These are phyloP conservation scores for Tuber microsphaerosporum DNA, from an alignment of 495 filamentous ascomycete species.

Conservation along the genomic window DNA sequence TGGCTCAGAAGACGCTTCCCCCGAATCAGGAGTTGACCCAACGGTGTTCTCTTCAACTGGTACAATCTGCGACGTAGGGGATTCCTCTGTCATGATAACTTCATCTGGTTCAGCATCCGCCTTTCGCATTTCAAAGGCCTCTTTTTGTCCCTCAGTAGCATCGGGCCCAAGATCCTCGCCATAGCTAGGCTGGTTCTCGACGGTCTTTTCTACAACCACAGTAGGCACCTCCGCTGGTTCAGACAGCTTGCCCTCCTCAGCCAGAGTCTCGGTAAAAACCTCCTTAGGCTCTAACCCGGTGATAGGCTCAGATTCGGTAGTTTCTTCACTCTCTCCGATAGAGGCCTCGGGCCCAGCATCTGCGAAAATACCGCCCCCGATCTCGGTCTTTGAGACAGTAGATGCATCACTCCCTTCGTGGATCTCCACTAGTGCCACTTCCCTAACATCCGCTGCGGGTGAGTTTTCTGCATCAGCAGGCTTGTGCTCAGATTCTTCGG, in stretches of 20 bases:
- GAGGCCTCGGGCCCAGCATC: not conserved
- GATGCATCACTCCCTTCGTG: not conserved
- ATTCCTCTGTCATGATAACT: conserved; percentile 9
- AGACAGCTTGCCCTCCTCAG: conserved; percentile 1
- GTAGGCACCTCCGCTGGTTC: not conserved
- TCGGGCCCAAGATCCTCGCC: conserved; percentile 20
- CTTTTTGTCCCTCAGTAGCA: conserved; percentile 12
- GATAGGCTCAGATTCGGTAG: not conserved
- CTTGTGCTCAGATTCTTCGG: not conserved
- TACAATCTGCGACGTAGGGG: not conserved
- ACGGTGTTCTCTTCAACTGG: not conserved
- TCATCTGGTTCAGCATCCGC: conserved; percentile 24
- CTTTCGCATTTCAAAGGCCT: conserved; percentile 40
- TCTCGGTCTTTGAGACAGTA: not conserved
- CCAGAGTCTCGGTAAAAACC: conserved; percentile 1
- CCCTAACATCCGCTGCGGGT: not conserved
- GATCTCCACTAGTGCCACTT: not conserved
- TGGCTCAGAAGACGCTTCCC: conserved; percentile 2
- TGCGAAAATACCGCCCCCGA: not conserved
- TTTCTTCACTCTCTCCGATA: not conserved
- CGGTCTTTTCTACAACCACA: conserved; percentile 22
- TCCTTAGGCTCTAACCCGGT: not conserved
- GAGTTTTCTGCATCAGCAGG: not conserved
- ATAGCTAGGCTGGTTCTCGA: conserved; percentile 21
- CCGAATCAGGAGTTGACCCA: not conserved